A percentile compares a stretch with the other conserved stretches of the same genome.
phyloP scores from a whole-genome alignment of 2,329 filamentous ascomycete genomes.

The Celoporthe dispersa region DNA sequence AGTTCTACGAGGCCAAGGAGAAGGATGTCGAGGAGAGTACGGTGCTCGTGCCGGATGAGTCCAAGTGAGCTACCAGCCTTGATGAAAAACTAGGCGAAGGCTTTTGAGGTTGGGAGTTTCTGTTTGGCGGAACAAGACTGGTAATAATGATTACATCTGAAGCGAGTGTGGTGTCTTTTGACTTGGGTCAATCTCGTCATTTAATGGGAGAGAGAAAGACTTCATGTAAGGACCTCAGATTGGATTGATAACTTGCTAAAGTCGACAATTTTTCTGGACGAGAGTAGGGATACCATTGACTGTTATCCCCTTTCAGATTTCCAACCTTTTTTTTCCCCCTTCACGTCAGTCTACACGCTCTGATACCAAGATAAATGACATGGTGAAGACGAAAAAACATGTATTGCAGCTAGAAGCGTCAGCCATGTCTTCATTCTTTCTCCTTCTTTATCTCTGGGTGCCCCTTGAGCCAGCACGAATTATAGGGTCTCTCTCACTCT shows the following conservation, averaged over 20 bases:
- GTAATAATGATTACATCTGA: not conserved
- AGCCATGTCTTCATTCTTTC: too few species aligned
- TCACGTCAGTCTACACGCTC: too few species aligned
- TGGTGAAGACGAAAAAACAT: too few species aligned
- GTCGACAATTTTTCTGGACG: not conserved
- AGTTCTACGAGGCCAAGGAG: constrained; percentile 42
- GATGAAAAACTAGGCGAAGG: not conserved
- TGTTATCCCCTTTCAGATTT: too few species aligned
- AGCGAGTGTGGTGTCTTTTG: not conserved
- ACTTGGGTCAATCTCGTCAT: not conserved
- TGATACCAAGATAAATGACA: too few species aligned
- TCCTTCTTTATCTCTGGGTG: too few species aligned
- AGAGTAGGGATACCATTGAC: too few species aligned
- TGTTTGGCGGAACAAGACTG: not conserved
- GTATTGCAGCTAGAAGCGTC: too few species aligned
- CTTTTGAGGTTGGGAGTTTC: not conserved
- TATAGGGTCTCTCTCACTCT: too few species aligned
- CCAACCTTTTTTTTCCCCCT: too few species aligned
- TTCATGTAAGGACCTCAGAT: not conserved
- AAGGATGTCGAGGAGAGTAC: constrained; percentile 40
- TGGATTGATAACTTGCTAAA: not conserved
- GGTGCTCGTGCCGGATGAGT: constrained; percentile 41
- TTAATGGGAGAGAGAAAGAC: not conserved
- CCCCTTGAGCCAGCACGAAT: too few species aligned
- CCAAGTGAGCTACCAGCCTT: constrained; percentile 17